Base-by-base conservation (phyloP, 2,329 filamentous ascomycete genomes). In the Trichoderma endophyticum region DNA sequence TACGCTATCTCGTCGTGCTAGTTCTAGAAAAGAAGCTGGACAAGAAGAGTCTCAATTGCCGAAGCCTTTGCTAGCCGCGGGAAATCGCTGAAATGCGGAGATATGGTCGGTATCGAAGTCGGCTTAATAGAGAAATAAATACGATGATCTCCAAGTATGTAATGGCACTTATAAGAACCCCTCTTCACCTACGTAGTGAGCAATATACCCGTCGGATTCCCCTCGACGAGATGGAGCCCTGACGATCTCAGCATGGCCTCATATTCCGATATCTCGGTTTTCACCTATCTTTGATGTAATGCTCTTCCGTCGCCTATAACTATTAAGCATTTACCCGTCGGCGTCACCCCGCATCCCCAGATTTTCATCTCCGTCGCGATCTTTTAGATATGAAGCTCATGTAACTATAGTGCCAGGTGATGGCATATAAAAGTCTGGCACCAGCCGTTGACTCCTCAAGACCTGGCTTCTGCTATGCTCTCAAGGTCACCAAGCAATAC, bases 201-300 rank as follows among this genome's bases (percentile, higher is more conserved):
- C 18, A 34, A 61, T 61, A 69, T 61, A 69, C 9, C 66, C 66
- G 66, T 69, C 66, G 66, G 66, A 61, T 51, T 61, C n/a, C 21
- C 28, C 36, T 61, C 11, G 8, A 34, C 24, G 26, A 69, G 56
- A 51, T 26, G n/a, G 26, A 43, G 32, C 34, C 26, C 11, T 1
- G 36, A 30, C 18, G 34, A 28, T 68, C 39, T 67, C 15, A 59
- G 48, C 21, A 30, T 12, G 24, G 15, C 15, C 24, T n/a, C 24
- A 59, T 39, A 48, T 51, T 12, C 34, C 26, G 56, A 34, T 18
- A 21, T 51, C n/a, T 24, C 36, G 36, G 18, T 9, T 48, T 51
- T 69, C 36, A 51, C 14, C 43, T 39, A 21, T 28, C 9, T 30
- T 28, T 14, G 21, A n/a, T 39, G 24, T 39, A 14, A 1, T n/a